phyloP scores from a whole-genome alignment of 2,329 filamentous ascomycete genomes.

The Cladosporium sp. region DNA sequence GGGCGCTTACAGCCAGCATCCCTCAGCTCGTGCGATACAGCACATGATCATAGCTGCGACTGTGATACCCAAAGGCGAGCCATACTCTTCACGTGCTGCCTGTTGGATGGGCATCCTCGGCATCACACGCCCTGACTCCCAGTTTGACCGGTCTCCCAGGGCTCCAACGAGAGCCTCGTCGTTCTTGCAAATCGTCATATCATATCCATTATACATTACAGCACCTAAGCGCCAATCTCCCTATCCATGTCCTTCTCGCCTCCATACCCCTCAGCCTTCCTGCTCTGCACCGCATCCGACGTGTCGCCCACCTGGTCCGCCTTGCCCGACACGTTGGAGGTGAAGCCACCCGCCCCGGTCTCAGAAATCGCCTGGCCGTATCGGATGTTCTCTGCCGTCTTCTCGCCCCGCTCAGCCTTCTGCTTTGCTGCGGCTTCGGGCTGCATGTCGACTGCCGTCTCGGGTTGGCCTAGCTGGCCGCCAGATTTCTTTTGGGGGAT shows the following conservation, averaged over 20 bases:
- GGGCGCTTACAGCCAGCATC: too few relatives aligned
- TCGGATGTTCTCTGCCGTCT: constrained; percentile 49
- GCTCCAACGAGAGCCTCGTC: too few relatives aligned
- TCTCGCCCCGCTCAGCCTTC: constrained; percentile 37
- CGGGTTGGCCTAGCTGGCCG: constrained; percentile 51
- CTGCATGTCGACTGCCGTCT: constrained; percentile 31
- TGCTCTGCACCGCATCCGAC: constrained; percentile 34
- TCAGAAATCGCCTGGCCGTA: constrained; percentile 56
- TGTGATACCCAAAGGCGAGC: too few relatives aligned
- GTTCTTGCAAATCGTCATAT: background rate
- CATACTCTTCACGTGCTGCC: too few relatives aligned
- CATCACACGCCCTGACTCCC: too few relatives aligned
- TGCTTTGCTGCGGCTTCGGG: constrained; percentile 30
- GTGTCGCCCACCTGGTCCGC: constrained; percentile 27
- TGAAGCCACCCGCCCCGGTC: constrained; percentile 52
- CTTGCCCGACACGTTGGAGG: constrained; percentile 35
- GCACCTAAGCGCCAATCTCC: constrained; percentile 44
- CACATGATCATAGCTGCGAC: too few relatives aligned
- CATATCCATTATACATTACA: constrained; percentile 23
- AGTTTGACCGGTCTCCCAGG: too few relatives aligned
- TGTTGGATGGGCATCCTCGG: too few relatives aligned
- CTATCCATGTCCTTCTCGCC: constrained; percentile 40
- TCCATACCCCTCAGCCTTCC: constrained; percentile 36
- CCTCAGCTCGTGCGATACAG: too few relatives aligned
- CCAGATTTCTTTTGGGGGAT: constrained; percentile 49